Evolutionary conservation across 164 flowering plant genomes (phyloP).

Genomic region (Stephania yunnanensis): DNA sequence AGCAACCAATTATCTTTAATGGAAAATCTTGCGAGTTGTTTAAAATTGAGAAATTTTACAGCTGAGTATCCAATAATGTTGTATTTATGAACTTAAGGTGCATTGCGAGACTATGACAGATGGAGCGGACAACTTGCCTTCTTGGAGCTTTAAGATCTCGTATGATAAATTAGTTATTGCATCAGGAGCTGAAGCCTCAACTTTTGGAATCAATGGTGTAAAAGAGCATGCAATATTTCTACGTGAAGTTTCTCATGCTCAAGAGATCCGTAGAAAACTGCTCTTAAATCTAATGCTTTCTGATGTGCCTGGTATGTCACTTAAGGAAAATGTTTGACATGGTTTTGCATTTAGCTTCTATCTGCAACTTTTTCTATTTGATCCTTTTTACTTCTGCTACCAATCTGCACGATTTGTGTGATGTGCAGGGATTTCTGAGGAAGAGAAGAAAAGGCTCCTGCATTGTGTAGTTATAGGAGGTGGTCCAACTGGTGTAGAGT

Average conservation of each 20-base stretch:
- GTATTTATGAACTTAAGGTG: constrained; percentile 36
- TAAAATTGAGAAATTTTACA: neutral
- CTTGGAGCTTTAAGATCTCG: constrained; percentile 72
- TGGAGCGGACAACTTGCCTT: constrained; percentile 35
- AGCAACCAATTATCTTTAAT: neutral
- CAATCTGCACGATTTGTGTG: neutral
- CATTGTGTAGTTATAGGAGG: constrained; percentile 99
- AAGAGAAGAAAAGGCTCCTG: constrained; percentile 71
- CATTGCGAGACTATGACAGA: constrained; percentile 70
- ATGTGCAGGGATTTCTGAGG: constrained; percentile 67
- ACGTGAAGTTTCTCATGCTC: constrained; percentile 93
- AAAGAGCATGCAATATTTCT: constrained; percentile 82
- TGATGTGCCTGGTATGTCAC: constrained; percentile 70
- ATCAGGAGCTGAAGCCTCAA: constrained; percentile 75
- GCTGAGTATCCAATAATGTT: neutral
- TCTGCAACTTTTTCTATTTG: neutral
- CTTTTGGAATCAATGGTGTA: constrained; percentile 88
- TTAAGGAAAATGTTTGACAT: neutral
- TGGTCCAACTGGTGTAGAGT: constrained; percentile 99
- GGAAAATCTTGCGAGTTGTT: neutral
- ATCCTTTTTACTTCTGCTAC: neutral
- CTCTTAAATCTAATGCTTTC: constrained; percentile 93
- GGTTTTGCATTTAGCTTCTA: neutral
- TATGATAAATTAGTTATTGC: constrained; percentile 93
- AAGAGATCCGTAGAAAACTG: constrained; percentile 84